Base-by-base conservation (phyloP, 202 grass and related monocot genomes). In the Carex arenaria region DNA sequence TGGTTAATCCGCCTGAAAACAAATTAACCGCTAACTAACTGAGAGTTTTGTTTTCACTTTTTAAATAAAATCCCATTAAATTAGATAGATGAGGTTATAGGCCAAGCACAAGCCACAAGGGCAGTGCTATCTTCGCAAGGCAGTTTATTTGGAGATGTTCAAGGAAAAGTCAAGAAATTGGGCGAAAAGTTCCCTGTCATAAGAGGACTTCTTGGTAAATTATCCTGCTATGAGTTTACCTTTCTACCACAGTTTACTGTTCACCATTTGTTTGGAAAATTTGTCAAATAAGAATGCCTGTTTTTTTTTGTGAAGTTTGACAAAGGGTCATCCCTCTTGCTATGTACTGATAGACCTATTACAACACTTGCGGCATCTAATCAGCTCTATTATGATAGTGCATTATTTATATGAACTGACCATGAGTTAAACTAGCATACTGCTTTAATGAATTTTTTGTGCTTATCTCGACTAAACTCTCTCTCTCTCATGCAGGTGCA, bases 71-170 rank as follows among this genome's bases (percentile, higher is more conserved):
- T 85, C 18, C 1, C 42, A 64, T 10, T 0, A 65, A 80, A 83
- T 14, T 85, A 99, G 96, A 96, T 99, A 84, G 96, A 99, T 80
- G 96, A 99, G 85, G 93, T 96, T 64, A 99, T 95, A 62, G 90
- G 88, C 68, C 96, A 99, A 91, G 96, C 96, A 86, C 91, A 99
- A 84, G 82, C 68, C 78, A 94, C 93, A 81, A 95, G 93, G 49
- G 69, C 84, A 79, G 96, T 91, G 0, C 83, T 99, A 62, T 81
- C 71, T 61, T 82, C 86, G 72, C 96, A 99, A 85, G 89, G 89
- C 68, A 43, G 88, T 80, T 67, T 95, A 59, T 95, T 96, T 84
- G 89, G 91, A 70, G 88, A 96, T 88, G 87, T 99, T 52, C 96
- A 94, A 87, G 93, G 96, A 84, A 99, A 99, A 94, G 91, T 99